A percentile compares a stretch with the other conserved stretches of the same genome.
Evolutionary conservation across 164 flowering plant species (phyloP).

Genomic region (Macadamia tetraphylla): DNA sequence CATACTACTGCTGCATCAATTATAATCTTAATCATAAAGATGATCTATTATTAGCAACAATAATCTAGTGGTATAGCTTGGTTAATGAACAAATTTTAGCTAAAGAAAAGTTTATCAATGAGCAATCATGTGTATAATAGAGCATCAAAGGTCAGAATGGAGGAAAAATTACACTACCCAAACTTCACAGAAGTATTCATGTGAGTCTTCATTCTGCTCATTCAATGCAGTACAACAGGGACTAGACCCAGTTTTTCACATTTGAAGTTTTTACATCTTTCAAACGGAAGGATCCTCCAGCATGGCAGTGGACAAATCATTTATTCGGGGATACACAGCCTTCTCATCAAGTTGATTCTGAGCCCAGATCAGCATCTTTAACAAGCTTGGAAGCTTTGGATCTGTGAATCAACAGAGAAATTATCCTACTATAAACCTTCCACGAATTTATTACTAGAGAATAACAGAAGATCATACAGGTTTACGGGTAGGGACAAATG

Average conservation of each 20-base stretch:
- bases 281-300: conserved; percentile 72
- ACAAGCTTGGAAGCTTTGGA: conserved; percentile 84
- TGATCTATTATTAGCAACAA: too few species aligned
- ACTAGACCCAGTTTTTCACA: conserved; percentile 1
- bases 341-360: conserved; percentile 87
- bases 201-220: conserved; percentile 1
- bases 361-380: conserved; percentile 89
- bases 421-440: background rate
- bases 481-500: background rate
- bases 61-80: too few species aligned
- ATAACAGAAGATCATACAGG: background rate
- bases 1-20: too few species aligned
- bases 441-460: background rate
- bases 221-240: conserved; percentile 3
- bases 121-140: background rate
- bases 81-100: too few species aligned
- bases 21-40: too few species aligned
- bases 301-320: conserved; percentile 52
- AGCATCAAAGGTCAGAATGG: background rate
- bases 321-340: conserved; percentile 79
- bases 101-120: too few species aligned
- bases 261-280: conserved; percentile 11
- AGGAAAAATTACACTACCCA: background rate
- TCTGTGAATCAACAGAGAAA: conserved; percentile 35
- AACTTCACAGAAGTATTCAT: conserved; percentile 1